Base-by-base conservation (phyloP, 345 rosid species). In the Bruguiera sexangula region DNA sequence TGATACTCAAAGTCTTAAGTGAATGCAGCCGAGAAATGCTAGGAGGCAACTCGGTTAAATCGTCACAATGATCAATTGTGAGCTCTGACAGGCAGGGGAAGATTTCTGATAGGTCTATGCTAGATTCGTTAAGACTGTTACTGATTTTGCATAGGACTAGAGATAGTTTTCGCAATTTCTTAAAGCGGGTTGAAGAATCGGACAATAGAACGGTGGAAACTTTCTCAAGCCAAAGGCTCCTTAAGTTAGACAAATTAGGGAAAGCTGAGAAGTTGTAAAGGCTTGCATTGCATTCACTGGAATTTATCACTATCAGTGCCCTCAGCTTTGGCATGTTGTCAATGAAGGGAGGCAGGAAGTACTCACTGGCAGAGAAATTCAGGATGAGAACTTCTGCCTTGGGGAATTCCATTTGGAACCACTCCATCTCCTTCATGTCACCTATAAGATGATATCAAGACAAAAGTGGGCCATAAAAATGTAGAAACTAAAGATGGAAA, bases 211-310 rank as follows among this genome's bases (percentile, higher is more conserved):
- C 80, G 58, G 86, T 78, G 13, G 79, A 84, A 26, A 86, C 88
- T 63, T 83, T 92, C 77, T 95, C 97, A 22, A 95, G 93, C 96
- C 97, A 91, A 22, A 92, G 86, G 82, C 96, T 94, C 55, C 85
- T 83, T 56, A 95, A 65, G 59, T 86, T 83, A 61, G 69, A 63
- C 75, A 87, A 75, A 76, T 74, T 78, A 30, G 87, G 66, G 63
- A 87, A 84, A 27, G 84, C 78, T 1, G 87, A 83, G 55, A 85
- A 79, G 81, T 92, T 91, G 13, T 52, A 55, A 21, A 92, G 84
- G 32, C 76, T 78, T 24, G 96, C 88, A 27, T 73, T 86, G 31
- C 74, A 72, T 13, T 85, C 59, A 68, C 96, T 73, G 62, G 85
- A 70, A 80, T 95, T 95, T 74, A 90, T 85, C 18, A 86, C 74